Percentiles rank a stretch among this genome's conserved stretches.
Conservation (phyloP, 78 protist genomes). For the Polysphondylium violaceum region DNA sequence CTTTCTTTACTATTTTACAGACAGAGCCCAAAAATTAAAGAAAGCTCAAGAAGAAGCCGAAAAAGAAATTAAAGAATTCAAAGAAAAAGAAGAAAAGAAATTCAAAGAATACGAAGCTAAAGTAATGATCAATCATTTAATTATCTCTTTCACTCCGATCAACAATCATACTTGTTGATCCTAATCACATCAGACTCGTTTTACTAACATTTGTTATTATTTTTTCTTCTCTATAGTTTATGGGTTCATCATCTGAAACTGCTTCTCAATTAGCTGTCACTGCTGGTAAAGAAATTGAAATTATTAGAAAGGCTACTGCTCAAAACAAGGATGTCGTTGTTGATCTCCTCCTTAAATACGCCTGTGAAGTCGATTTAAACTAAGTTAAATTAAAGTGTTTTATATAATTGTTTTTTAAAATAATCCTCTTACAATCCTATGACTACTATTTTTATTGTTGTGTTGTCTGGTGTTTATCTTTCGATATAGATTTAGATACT, state of each 20-base stretch:
- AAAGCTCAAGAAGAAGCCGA: slow-evolving; percentile 70
- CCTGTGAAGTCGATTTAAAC: slow-evolving; percentile 33
- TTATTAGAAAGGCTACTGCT: slow-evolving; percentile 36
- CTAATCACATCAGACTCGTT: background rate
- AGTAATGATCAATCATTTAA: too few relatives aligned
- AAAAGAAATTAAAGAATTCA: slow-evolving; percentile 57
- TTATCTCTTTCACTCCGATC: too few relatives aligned
- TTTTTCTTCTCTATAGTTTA: slow-evolving; percentile 7
- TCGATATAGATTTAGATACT: background rate
- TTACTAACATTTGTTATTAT: background rate
- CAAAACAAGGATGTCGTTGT: slow-evolving; percentile 50
- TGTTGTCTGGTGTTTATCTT: too few relatives aligned
- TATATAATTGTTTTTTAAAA: too few relatives aligned
- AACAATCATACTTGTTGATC: too few relatives aligned
- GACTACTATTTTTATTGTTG: too few relatives aligned
- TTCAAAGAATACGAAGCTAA: slow-evolving; percentile 69
- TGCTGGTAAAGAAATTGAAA: slow-evolving; percentile 48
- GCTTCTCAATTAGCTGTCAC: slow-evolving; percentile 34
- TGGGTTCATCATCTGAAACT: slow-evolving; percentile 44
- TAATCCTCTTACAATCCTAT: too few relatives aligned
- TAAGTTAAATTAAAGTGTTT: too few relatives aligned
- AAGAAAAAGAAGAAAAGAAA: slow-evolving; percentile 58
- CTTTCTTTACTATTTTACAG: background rate
- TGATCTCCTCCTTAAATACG: slow-evolving; percentile 50
- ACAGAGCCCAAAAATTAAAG: slow-evolving; percentile 66